A percentile compares a stretch with the other conserved stretches of the same genome.
Evolutionary conservation across 2,329 filamentous ascomycete genomes (phyloP).

Genomic region (Trichoderma lentiforme): DNA sequence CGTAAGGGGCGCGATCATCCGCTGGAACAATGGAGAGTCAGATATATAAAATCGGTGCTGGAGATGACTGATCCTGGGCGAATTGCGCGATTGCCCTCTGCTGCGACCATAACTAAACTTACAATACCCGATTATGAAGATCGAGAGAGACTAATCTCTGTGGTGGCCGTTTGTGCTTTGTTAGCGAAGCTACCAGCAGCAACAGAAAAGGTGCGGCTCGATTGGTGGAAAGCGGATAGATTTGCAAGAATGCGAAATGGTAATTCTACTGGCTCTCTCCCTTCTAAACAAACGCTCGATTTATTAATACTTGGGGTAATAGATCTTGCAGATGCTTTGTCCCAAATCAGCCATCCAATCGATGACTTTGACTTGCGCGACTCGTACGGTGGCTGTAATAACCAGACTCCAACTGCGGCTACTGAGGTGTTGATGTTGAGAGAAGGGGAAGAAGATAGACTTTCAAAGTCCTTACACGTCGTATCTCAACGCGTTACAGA

Average conservation of each 20-base stretch:
- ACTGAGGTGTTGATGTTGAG: not conserved
- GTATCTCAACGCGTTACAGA: not conserved
- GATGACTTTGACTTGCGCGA: not conserved
- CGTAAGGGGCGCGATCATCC: not conserved
- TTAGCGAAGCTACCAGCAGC: not conserved
- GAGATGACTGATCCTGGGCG: not conserved
- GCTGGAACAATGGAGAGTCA: not conserved
- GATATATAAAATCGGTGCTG: not conserved
- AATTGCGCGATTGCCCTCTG: not conserved
- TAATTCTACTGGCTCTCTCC: not conserved
- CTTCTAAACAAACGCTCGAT: not conserved
- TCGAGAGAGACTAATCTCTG: not conserved
- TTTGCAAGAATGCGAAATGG: not conserved
- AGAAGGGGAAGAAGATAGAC: not conserved
- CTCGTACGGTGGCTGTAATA: not conserved
- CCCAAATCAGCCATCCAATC: not conserved
- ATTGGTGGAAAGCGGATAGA: not conserved
- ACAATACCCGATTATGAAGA: not conserved
- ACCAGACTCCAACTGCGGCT: not conserved
- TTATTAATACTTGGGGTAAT: not conserved
- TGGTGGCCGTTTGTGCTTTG: not conserved
- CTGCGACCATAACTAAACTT: not conserved
- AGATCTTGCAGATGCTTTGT: not conserved
- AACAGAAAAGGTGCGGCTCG: not conserved
- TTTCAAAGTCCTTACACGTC: not conserved